Evolutionary conservation across 2,329 filamentous ascomycete genomes (phyloP).

Genomic region (Aspergillus nomiae): DNA sequence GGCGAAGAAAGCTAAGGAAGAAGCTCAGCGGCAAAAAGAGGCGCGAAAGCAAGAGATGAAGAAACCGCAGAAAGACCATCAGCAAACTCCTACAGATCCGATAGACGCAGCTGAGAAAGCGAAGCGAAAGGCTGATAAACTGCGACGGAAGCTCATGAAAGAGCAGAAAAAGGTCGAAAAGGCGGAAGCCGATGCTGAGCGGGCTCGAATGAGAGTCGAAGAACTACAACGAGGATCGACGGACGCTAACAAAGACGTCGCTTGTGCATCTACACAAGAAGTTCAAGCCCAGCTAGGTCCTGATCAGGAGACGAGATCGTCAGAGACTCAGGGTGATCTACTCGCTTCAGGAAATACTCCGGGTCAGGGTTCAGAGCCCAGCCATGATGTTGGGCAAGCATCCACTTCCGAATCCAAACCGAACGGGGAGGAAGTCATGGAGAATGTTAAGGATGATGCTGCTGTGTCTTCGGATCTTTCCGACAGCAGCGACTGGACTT

Average conservation of each 20-base stretch:
- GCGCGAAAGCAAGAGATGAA: slow-evolving; percentile 39
- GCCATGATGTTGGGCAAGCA: not conserved
- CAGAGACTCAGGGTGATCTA: not conserved
- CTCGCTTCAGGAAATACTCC: not conserved
- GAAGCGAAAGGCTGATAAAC: slow-evolving; percentile 44
- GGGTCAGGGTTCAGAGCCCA: not conserved
- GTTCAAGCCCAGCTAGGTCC: not conserved
- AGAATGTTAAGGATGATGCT: slow-evolving; percentile 9
- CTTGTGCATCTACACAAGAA: not conserved
- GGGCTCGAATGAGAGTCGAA: slow-evolving; percentile 38
- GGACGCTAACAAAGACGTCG: slow-evolving; percentile 8
- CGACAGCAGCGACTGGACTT: slow-evolving; percentile 40
- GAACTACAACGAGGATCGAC: slow-evolving; percentile 30
- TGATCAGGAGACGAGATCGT: not conserved
- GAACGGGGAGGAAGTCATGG: not conserved
- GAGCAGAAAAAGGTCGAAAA: slow-evolving; percentile 59
- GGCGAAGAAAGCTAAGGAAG: slow-evolving; percentile 52
- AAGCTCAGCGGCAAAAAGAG: slow-evolving; percentile 42
- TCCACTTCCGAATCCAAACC: slow-evolving; percentile 1
- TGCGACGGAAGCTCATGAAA: slow-evolving; percentile 59
- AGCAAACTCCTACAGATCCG: slow-evolving; percentile 26
- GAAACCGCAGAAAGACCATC: slow-evolving; percentile 35
- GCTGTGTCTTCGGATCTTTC: slow-evolving; percentile 20
- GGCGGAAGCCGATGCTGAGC: slow-evolving; percentile 47
- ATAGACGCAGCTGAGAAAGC: slow-evolving; percentile 39